Conservation (phyloP, 2,329 filamentous ascomycete genomes). For the Penicillium sp. region DNA sequence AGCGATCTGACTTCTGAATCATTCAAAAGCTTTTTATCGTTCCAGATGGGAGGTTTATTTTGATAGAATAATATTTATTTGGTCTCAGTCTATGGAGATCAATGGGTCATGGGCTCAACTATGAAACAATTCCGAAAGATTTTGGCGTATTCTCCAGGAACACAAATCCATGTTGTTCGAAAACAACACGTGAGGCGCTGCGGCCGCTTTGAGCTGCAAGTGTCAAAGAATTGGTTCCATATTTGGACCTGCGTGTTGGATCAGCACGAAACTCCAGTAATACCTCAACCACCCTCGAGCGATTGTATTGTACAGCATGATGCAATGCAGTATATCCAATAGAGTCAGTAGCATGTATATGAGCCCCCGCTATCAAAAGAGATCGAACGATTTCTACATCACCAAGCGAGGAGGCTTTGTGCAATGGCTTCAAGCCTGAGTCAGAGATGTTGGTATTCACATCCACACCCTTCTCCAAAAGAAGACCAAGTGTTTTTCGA, state of each 20-base stretch:
- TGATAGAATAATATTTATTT: too few relatives aligned
- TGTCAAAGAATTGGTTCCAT: background rate
- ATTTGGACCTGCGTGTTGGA: background rate
- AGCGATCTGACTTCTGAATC: too few relatives aligned
- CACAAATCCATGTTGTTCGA: background rate
- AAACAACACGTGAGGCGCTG: background rate
- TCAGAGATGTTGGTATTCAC: background rate
- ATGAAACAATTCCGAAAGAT: background rate
- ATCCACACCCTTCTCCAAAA: background rate
- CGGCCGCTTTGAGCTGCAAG: background rate
- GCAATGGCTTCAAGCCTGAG: background rate
- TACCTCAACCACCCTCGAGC: background rate
- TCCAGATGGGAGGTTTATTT: too few relatives aligned
- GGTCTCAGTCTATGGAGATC: too few relatives aligned
- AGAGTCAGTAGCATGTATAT: background rate
- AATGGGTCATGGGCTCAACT: too few relatives aligned
- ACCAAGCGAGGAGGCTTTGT: background rate
- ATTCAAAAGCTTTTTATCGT: too few relatives aligned
- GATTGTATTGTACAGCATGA: conserved; percentile 1
- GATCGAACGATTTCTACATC: background rate
- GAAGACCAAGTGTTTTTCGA: background rate
- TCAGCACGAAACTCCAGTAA: background rate
- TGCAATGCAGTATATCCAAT: background rate
- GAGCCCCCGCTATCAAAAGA: background rate
- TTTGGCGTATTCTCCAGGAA: too few relatives aligned